Evolutionary conservation across 176 grass and related monocot species (phyloP), one percentile per base, ranked within the genome.

Genomic region (Phoenix roebelenii): DNA sequence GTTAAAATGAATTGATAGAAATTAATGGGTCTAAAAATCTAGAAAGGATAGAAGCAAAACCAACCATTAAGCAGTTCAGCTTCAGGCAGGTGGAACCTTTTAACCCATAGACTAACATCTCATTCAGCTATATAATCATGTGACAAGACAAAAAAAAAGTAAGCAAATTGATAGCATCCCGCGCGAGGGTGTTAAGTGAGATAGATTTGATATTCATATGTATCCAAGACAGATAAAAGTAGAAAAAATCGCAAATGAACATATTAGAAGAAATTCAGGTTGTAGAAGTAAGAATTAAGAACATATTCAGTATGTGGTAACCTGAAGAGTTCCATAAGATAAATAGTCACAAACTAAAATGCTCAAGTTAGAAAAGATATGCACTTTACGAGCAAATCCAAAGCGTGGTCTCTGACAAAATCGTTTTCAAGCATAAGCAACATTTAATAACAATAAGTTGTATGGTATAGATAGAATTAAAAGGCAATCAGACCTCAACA

Each of bases 331-430:
- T 49, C 84, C 93, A 18, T 92, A 66, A 54, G 82, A 76, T 25
- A 98, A 81, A 76, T 83, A 98, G 64, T 92, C 82, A 67, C 93
- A 92, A 58, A 92, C 74, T 29, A 98, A 22, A 25, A 92, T 79
- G 24, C 87, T 89, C 61, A 85, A 63, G 24, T 89, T 82, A 61
- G 87, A 71, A 64, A 83, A 98, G 30, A 89, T 60, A 35, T 98
- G 87, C 66, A 89, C 67, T 66, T 87, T 85, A 58, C 79, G 84
- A 10, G 74, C 76, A 18, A 68, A 83, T 50, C 87, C 84, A 71
- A 89, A 98, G 76, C 69, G 83, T 61, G 80, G 60, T 81, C 93
- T 85, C 93, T 98, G 81, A 63, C 58, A 82, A 66, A 3, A 80
- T 20, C 74, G 61, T 17, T 54, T 51, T 12, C 35, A 18, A 44